Conservation (phyloP, 1,284 basidiomycete species). For the Takashimella tepidaria region DNA sequence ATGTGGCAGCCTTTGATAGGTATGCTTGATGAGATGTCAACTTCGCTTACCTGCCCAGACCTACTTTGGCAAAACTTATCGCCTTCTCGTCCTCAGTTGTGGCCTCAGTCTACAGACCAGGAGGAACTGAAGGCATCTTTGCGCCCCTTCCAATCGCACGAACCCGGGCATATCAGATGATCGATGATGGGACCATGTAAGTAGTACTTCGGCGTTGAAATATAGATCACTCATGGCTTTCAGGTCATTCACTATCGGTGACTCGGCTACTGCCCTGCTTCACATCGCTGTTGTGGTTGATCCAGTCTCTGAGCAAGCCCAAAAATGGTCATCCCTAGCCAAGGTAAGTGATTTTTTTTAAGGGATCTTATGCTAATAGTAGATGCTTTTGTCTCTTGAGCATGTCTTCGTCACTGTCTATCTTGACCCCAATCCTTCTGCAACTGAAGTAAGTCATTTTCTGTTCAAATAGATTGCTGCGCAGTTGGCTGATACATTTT, state of each 20-base stretch:
- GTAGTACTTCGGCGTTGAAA: constrained; percentile 30
- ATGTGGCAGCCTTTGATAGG: constrained; percentile 52
- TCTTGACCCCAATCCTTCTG: constrained; percentile 62
- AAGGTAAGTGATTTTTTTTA: constrained; percentile 52
- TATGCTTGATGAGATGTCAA: constrained; percentile 9
- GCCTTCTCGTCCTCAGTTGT: constrained; percentile 66
- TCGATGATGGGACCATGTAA: constrained; percentile 63
- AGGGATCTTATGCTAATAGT: constrained; percentile 4
- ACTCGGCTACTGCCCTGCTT: constrained; percentile 61
- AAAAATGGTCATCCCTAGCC: constrained; percentile 74
- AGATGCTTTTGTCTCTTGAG: constrained; percentile 49
- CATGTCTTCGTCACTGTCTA: constrained; percentile 64
- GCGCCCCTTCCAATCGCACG: constrained; percentile 54
- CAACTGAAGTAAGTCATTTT: constrained; percentile 57
- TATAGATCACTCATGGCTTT: neutral
- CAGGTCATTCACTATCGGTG: constrained; percentile 66
- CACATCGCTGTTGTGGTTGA: constrained; percentile 74
- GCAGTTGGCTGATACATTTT: constrained; percentile 7
- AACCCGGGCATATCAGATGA: constrained; percentile 55
- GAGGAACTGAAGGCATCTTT: constrained; percentile 67
- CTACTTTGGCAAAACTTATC: constrained; percentile 57
- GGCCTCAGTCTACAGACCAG: constrained; percentile 58
- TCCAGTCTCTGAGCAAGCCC: constrained; percentile 76
- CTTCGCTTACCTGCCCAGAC: constrained; percentile 44
- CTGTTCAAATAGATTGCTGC: neutral